phyloP scores from a whole-genome alignment of 768 basidiomycete species.

The Termitomyces sp. region DNA sequence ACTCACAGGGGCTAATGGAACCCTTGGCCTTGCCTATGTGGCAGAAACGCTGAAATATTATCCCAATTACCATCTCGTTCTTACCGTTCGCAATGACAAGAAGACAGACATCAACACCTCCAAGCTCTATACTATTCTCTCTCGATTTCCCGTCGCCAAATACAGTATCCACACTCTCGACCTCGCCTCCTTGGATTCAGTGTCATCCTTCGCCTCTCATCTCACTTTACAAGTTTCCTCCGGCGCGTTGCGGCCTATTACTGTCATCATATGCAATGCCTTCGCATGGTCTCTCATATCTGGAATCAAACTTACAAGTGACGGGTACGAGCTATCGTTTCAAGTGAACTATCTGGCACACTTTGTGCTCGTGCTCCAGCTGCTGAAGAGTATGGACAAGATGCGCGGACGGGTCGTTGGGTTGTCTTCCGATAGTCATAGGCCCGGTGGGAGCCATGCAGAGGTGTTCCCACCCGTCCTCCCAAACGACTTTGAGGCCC shows the following conservation, averaged over 20 bases:
- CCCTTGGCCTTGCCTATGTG: conserved; percentile 9
- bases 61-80: conserved; percentile 2
- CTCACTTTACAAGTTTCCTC: background rate
- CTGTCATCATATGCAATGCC: conserved; percentile 9
- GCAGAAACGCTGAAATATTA: background rate
- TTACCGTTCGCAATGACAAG: conserved; percentile 1
- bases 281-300: conserved; percentile 11
- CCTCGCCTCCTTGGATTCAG: conserved; percentile 1
- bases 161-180: conserved; percentile 5
- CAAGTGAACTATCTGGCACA: conserved; percentile 6
- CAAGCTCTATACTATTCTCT: background rate
- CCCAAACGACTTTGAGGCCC: conserved; percentile 1
- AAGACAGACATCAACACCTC: background rate
- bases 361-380: conserved; percentile 4
- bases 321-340: conserved; percentile 6
- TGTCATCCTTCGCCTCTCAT: background rate
- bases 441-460: conserved; percentile 2
- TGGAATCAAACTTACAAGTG: conserved; percentile 1
- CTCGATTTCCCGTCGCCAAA: background rate
- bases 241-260: background rate
- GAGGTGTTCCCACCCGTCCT: conserved; percentile 6
- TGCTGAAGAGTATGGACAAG: conserved; percentile 4
- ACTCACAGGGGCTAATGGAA: conserved; percentile 11
- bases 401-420: conserved; percentile 6
- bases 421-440: conserved; percentile 9